A percentile compares a stretch with the other conserved stretches of the same genome.
Evolutionary conservation across 495 filamentous ascomycete genomes (phyloP).

Genomic region (Trypethelium eluteriae): DNA sequence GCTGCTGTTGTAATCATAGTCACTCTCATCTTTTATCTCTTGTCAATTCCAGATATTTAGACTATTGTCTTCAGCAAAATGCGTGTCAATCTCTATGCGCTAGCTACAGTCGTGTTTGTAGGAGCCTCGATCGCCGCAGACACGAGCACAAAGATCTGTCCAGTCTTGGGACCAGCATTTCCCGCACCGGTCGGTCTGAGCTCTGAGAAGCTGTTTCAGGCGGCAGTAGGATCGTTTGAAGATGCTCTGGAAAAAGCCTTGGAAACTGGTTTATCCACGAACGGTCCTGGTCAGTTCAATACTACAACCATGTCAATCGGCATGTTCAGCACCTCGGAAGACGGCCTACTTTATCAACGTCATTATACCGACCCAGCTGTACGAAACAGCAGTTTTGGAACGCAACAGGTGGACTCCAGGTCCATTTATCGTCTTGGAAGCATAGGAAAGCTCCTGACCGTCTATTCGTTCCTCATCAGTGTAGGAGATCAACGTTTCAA

Average conservation of each 20-base stretch:
- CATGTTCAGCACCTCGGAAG: conserved; percentile 1
- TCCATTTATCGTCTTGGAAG: conserved; percentile 45
- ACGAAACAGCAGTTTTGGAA: conserved; percentile 25
- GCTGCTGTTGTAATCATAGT: background rate
- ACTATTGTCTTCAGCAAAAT: background rate
- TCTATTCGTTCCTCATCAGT: conserved; percentile 40
- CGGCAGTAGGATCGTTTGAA: conserved; percentile 10
- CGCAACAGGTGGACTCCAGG: conserved; percentile 35
- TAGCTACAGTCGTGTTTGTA: background rate
- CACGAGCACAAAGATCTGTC: conserved; percentile 10
- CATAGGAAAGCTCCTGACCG: conserved; percentile 44
- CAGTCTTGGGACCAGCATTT: conserved; percentile 19
- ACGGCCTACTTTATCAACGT: conserved; percentile 26
- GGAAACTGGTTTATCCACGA: conserved; percentile 12
- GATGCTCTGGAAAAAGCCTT: conserved; percentile 12
- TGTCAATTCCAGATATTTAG: background rate
- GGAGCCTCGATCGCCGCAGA: background rate
- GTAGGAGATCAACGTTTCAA: conserved; percentile 40
- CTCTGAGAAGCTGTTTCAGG: conserved; percentile 10
- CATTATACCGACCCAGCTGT: conserved; percentile 18
- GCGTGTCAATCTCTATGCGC: background rate
- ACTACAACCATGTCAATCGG: conserved; percentile 17
- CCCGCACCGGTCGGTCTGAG: conserved; percentile 9
- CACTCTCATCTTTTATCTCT: background rate
- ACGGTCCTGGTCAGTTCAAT: conserved; percentile 12